phyloP scores from a whole-genome alignment of 192 early-diverging fungal genomes.

The Jimgerdemannia flammicorona region DNA sequence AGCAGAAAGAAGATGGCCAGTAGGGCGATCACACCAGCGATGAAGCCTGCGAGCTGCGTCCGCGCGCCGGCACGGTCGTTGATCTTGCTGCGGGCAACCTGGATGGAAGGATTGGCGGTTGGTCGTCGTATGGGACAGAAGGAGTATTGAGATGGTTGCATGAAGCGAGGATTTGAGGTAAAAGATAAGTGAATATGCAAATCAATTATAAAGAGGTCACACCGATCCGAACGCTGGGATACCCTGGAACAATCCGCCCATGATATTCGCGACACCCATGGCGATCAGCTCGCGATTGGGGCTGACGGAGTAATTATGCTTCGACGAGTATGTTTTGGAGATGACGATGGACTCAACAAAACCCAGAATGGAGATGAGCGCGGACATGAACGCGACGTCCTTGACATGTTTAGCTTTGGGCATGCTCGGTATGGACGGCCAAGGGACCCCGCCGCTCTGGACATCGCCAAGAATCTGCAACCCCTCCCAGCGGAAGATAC shows the following conservation, averaged over 20 bases:
- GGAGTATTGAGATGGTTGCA: not conserved
- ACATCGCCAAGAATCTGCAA: conserved; percentile 79
- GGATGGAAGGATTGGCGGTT: conserved; percentile 51
- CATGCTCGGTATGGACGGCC: conserved; percentile 58
- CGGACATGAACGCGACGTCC: conserved; percentile 74
- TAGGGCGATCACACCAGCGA: conserved; percentile 73
- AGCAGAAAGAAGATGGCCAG: conserved; percentile 79
- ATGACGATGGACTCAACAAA: conserved; percentile 97
- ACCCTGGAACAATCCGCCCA: conserved; percentile 71
- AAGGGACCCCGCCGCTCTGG: conserved; percentile 53
- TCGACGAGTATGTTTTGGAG: conserved; percentile 86
- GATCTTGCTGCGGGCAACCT: conserved; percentile 87
- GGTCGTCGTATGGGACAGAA: not conserved
- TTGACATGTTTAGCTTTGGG: conserved; percentile 59
- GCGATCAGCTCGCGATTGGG: conserved; percentile 97
- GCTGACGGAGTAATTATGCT: conserved; percentile 89
- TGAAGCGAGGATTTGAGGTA: not conserved
- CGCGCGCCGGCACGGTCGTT: conserved; percentile 90
- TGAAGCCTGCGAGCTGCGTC: conserved; percentile 85
- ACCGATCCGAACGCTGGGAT: conserved; percentile 36
- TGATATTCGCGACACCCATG: conserved; percentile 83
- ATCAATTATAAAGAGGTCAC: not conserved
- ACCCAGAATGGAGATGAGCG: conserved; percentile 92
- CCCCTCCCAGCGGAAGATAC: conserved; percentile 68
- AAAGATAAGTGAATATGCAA: not conserved